Evolutionary conservation across 2,329 filamentous ascomycete species (phyloP).

Genomic region (Nigrograna mackinnonii): DNA sequence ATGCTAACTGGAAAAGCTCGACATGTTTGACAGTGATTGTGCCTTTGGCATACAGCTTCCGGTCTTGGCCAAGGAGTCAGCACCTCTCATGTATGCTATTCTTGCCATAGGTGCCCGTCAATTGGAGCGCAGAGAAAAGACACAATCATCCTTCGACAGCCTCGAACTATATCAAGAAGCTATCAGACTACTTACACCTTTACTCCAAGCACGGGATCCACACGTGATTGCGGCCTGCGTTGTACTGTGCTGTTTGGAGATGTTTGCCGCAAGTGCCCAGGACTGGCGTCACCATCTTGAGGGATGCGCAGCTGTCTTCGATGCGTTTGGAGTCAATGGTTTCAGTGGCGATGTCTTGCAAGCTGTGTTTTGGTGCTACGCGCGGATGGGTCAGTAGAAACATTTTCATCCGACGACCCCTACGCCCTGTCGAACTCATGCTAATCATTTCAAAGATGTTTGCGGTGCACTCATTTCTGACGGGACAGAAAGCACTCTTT

Average conservation of each 20-base stretch:
- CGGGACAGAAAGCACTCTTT: slow-evolving; percentile 50
- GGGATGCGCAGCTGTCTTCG: slow-evolving; percentile 55
- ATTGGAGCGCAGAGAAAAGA: slow-evolving; percentile 50
- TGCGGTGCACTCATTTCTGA: slow-evolving; percentile 58
- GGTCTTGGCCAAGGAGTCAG: slow-evolving; percentile 48
- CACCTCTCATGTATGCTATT: slow-evolving; percentile 53
- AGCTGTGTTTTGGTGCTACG: slow-evolving; percentile 60
- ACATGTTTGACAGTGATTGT: slow-evolving; percentile 56
- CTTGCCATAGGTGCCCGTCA: slow-evolving; percentile 57
- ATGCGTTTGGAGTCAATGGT: slow-evolving; percentile 55
- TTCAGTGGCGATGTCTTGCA: slow-evolving; percentile 55
- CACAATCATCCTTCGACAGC: slow-evolving; percentile 47
- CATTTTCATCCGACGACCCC: no score
- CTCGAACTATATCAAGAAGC: slow-evolving; percentile 56
- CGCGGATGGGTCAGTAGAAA: slow-evolving; percentile 49
- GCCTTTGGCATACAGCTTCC: slow-evolving; percentile 55
- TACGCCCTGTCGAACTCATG: background rate
- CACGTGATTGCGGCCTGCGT: slow-evolving; percentile 58
- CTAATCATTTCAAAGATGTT: slow-evolving; percentile 39
- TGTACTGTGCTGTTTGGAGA: slow-evolving; percentile 59
- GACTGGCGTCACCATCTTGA: slow-evolving; percentile 58
- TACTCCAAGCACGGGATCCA: slow-evolving; percentile 52
- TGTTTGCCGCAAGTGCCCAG: slow-evolving; percentile 45
- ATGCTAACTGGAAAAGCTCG: slow-evolving; percentile 40
- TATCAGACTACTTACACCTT: slow-evolving; percentile 53